Evolutionary conservation across 306 rosid genomes (phyloP), one percentile per base, ranked within the genome.

Genomic region (Begonia fuchsioides): DNA sequence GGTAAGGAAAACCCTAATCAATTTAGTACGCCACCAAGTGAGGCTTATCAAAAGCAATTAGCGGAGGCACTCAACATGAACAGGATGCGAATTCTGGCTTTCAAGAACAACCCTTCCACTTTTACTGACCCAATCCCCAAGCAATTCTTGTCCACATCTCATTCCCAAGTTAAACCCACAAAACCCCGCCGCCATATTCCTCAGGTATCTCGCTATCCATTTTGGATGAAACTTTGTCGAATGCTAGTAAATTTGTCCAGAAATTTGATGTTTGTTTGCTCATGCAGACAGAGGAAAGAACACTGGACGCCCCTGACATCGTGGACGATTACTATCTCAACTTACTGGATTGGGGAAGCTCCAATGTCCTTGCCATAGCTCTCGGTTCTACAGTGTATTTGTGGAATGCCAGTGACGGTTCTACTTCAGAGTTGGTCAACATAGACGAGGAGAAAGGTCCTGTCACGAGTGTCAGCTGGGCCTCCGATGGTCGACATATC

Each of bases 251-350:
- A 32, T 8, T 50, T 51, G 43, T 40, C 35, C 7, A n/a, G n/a
- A n/a, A 15, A 20, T 10, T 12, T 20, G 9, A 5, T 1, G 10
- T 14, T 32, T 8, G 12, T 38, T 17, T 53, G 13, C 11, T 57
- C 15, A 38, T 54, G 57, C 56, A 80, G 95, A 75, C 77, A 48
- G 80, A 86, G 12, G 93, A 80, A 72, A 74, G 75, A 72, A 84
- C 92, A 0, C 43, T 85, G 59, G 95, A 81, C 63, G 95, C 95
- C 52, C 95, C 93, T 17, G 87, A 76, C 44, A 68, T 81, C 3
- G 40, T 78, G 6, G 93, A 85, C 15, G 93, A 85, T 19, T 85
- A 72, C 65, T 81, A 78, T 62, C 67, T 85, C 55, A 81, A 85
- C 39, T 60, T 85, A 17, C 60, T 85, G 57, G 93, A 85, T 46